phyloP scores from a whole-genome alignment of 23 red algal species.

The Gracilaria domingensis region DNA sequence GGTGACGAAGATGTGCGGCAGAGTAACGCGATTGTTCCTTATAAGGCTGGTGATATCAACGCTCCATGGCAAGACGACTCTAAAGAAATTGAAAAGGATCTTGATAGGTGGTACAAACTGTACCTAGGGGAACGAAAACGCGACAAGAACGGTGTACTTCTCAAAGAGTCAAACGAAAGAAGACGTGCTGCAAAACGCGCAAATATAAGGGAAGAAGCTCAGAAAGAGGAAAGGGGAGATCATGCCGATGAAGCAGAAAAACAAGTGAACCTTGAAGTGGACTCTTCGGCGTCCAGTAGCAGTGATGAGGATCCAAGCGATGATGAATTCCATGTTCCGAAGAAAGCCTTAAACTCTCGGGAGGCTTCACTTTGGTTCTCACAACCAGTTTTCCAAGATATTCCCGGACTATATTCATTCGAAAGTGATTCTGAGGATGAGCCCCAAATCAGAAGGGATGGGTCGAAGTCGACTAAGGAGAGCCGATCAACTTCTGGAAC shows the following conservation, averaged over 20 bases:
- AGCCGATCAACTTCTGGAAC: neutral
- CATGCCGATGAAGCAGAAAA: neutral
- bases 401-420: conserved; percentile 17
- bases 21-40: neutral
- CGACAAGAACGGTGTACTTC: conserved; percentile 65
- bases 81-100: conserved; percentile 56
- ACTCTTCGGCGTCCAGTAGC: conserved; percentile 59
- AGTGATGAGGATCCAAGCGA: conserved; percentile 32
- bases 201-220: conserved; percentile 12
- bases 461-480: neutral
- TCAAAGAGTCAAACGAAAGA: conserved; percentile 55
- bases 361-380: conserved; percentile 82
- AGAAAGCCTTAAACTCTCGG: conserved; percentile 14
- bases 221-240: conserved; percentile 6
- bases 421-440: conserved; percentile 38
- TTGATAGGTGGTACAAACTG: conserved; percentile 68
- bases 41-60: conserved; percentile 32
- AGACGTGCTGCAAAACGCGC: conserved; percentile 45
- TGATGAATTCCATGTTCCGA: conserved; percentile 29
- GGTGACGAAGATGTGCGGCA: conserved; percentile 1
- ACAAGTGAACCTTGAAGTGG: conserved; percentile 23
- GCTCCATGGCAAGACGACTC: conserved; percentile 11
- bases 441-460: too few species aligned
- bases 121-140: conserved; percentile 41
- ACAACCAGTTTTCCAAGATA: conserved; percentile 71